Conservation (phyloP, 2,329 filamentous ascomycete genomes). For the Neonectria punicea region DNA sequence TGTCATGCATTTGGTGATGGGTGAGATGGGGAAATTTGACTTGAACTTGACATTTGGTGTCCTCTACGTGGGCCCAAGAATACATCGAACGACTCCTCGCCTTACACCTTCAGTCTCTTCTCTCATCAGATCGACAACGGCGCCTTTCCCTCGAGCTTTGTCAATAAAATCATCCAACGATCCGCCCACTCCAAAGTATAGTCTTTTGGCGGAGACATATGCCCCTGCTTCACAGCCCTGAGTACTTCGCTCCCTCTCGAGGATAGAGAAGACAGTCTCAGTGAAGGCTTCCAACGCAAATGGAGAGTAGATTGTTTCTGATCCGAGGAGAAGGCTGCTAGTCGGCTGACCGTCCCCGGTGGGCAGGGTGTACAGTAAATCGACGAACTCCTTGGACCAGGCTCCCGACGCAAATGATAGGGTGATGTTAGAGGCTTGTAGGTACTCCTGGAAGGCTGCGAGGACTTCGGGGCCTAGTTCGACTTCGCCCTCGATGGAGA, state of each 20-base stretch:
- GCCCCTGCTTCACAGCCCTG: conserved; percentile 63
- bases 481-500: conserved; percentile 67
- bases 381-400: conserved; percentile 74
- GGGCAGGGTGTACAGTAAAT: conserved; percentile 60
- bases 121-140: conserved; percentile 59
- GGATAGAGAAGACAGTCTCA: conserved; percentile 69
- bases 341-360: conserved; percentile 19
- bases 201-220: conserved; percentile 78
- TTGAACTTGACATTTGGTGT: conserved; percentile 15
- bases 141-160: conserved; percentile 60
- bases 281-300: conserved; percentile 76
- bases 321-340: conserved; percentile 70
- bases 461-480: conserved; percentile 70
- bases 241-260: conserved; percentile 56
- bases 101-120: conserved; percentile 71
- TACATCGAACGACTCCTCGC: conserved; percentile 67
- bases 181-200: conserved; percentile 88
- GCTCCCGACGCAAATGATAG: conserved; percentile 79
- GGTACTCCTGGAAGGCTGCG: conserved; percentile 64
- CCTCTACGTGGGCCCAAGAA: conserved; percentile 42
- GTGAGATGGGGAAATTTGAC: neutral
- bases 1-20: neutral
- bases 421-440: conserved; percentile 61
- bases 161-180: conserved; percentile 80
- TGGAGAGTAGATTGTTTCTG: conserved; percentile 87